Evolutionary conservation across 1,139 yeast species (phyloP).

Genomic region (Candida labiduridarum): DNA sequence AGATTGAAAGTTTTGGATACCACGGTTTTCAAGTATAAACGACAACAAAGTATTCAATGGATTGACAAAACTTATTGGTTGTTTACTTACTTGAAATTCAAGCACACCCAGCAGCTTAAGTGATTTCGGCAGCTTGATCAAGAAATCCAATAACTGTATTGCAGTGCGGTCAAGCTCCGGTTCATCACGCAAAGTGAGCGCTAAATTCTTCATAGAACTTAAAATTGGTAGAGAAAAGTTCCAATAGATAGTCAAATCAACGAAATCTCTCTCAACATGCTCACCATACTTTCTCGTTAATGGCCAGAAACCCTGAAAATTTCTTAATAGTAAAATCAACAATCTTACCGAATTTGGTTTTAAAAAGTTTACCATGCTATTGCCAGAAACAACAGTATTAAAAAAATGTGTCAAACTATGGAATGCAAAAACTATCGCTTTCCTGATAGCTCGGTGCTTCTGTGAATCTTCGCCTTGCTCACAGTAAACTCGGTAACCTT

Average conservation of each 20-base stretch:
- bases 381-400: conserved; percentile 31
- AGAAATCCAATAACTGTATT: conserved; percentile 5
- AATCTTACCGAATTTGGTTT: conserved; percentile 35
- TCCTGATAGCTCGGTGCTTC: conserved; percentile 24
- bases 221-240: conserved; percentile 51
- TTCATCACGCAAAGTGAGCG: conserved; percentile 31
- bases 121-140: conserved; percentile 20
- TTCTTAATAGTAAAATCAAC: conserved; percentile 43
- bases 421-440: conserved; percentile 37
- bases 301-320: conserved; percentile 61
- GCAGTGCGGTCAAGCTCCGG: conserved; percentile 18
- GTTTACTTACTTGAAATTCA: conserved; percentile 48
- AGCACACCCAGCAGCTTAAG: conserved; percentile 39
- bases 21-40: conserved; percentile 37
- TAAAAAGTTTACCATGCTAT: conserved; percentile 25
- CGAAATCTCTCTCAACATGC: conserved; percentile 62
- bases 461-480: conserved; percentile 20
- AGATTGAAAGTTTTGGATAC: conserved; percentile 22
- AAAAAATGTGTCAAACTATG: conserved; percentile 48
- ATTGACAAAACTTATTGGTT: conserved; percentile 56
- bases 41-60: conserved; percentile 61
- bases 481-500: conserved; percentile 32
- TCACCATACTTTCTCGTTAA: conserved; percentile 64
- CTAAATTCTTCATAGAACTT: conserved; percentile 46
- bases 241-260: conserved; percentile 50